Evolutionary conservation across 2,329 filamentous ascomycete species (phyloP).

Genomic region (Epichloe elymi): DNA sequence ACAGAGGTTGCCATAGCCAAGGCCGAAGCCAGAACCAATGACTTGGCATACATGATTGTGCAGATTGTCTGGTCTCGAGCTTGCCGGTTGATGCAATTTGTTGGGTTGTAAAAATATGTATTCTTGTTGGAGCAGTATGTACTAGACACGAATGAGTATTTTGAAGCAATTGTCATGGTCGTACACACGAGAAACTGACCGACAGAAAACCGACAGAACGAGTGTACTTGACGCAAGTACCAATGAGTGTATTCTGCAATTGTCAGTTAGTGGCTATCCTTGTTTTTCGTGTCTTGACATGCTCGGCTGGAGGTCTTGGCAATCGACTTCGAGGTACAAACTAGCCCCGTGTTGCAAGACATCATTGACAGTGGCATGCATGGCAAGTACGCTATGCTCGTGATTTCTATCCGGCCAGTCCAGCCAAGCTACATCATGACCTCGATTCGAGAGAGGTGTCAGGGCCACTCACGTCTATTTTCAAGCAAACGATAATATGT

Average conservation of each 20-base stretch:
- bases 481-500: conserved; percentile 4
- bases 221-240: conserved; percentile 46
- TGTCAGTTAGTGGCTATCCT: conserved; percentile 6
- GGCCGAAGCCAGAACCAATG: conserved; percentile 33
- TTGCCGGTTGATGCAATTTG: background rate
- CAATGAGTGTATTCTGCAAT: conserved; percentile 33
- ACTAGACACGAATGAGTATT: background rate
- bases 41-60: conserved; percentile 35
- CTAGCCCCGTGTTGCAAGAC: background rate
- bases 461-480: conserved; percentile 10
- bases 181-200: conserved; percentile 14
- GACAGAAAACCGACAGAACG: conserved; percentile 38
- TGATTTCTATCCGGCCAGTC: background rate
- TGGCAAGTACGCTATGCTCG: background rate
- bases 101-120: background rate
- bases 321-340: background rate
- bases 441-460: background rate
- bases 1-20: conserved; percentile 35
- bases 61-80: background rate
- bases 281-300: background rate
- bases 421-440: background rate
- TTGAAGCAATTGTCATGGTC: background rate
- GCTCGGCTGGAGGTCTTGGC: background rate
- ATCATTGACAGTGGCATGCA: background rate
- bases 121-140: background rate